Base-by-base conservation (phyloP, 306 rosid species). In the Gillenia trifoliata region DNA sequence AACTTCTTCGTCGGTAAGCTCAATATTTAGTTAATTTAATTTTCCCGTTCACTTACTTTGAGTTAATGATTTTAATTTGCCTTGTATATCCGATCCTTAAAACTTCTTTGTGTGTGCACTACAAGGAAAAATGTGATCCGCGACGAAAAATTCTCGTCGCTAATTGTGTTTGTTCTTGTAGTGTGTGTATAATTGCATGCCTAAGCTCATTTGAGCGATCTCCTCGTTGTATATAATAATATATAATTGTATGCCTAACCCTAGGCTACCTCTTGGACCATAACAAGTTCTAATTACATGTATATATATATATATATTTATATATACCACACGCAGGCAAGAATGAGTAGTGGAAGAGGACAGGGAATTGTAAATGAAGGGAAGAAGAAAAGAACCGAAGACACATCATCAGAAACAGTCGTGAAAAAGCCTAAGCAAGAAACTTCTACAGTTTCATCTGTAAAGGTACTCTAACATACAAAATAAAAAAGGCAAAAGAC, bases 311-410 rank as follows among this genome's bases (percentile, higher is more conserved):
- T 36, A 36, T 36, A 36, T 36, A 36, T 36, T 3, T 36, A 7
- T 36, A 40, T 22, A 25, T 22, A 10, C n/a, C 26, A 12, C 41
- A 43, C 45, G 75, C 81, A 93, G 95, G 74, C 83, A 64, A 89
- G 87, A 83, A 55, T 8, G 41, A 62, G 41, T 33, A 68, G 63
- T 72, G 90, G 88, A 82, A 84, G 88, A 86, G 91, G 82, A 70
- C 88, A 82, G 34, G 92, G 83, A 41, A 82, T 83, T 73, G 12
- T 83, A 68, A 86, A 47, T 60, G 91, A 91, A 82, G 84, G 83
- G 55, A 94, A 90, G 87, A 94, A 90, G 84, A 94, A 94, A 83
- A 89, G 96, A 85, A 78, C 88, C 1, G 98, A 91, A 61, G 97
- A 90, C 75, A 70, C 84, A 72, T 81, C 85, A 76, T 83, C 92